These are phyloP conservation scores for Larix kaempferi DNA, from an alignment of 75 land plant genomes.

Conservation along the genomic window DNA sequence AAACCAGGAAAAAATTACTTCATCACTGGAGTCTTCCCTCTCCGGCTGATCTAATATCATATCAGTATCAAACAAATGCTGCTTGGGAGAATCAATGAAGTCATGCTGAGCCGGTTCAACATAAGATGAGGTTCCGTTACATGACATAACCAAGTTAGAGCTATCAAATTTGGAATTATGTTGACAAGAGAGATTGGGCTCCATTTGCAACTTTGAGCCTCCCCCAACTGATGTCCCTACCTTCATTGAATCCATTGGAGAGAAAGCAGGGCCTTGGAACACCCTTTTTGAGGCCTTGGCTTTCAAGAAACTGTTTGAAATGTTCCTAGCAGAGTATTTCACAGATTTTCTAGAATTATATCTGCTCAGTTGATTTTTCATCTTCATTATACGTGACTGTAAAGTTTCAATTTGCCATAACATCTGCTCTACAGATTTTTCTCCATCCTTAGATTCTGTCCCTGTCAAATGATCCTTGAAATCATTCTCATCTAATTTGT, in stretches of 20 bases:
- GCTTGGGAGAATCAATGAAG: not conserved
- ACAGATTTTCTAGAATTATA: not conserved
- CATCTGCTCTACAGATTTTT: slow-evolving; percentile 35
- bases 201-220: not conserved
- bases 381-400: slow-evolving; percentile 29
- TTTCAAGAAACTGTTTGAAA: slow-evolving; percentile 5
- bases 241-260: not conserved
- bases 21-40: slow-evolving; percentile 10
- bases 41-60: not conserved
- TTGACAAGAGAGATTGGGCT: not conserved
- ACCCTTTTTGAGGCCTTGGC: not conserved
- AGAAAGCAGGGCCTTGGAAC: not conserved
- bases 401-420: slow-evolving; percentile 35
- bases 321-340: not conserved
- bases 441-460: slow-evolving; percentile 2
- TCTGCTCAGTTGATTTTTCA: slow-evolving; percentile 22
- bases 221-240: not conserved
- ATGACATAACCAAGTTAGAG: not conserved
- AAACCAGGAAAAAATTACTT: not conserved
- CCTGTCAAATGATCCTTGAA: not conserved
- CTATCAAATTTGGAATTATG: not conserved
- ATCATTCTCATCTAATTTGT: slow-evolving; percentile 2
- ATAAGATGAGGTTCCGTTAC: not conserved
- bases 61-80: not conserved
- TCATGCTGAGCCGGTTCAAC: slow-evolving; percentile 6